Evolutionary conservation across 768 basidiomycete species (phyloP), one percentile per base, ranked within the genome.

Genomic region (Amanita pallidorosea): DNA sequence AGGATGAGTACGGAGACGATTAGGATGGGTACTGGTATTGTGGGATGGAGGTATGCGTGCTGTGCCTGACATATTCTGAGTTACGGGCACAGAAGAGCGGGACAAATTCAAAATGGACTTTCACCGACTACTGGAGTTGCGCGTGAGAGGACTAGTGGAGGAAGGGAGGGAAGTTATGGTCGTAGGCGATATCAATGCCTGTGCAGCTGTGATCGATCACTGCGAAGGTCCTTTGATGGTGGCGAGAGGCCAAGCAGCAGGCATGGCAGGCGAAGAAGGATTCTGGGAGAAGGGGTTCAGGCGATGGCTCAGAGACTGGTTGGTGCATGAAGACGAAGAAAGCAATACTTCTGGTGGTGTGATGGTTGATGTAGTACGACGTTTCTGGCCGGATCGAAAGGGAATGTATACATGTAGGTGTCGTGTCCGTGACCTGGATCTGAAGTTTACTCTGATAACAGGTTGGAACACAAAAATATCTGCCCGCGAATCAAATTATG

Each of bases 381-480:
- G 69, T 41, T 79, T 79, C 58, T 90, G 87, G 80, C 94, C 94
- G 0, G 80, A 80, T 33, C 70, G 94, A 58, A 84, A 85, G 60
- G 88, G 83, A 46, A 93, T 99, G 90, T 99, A 85, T 67, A 99
- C 96, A 20, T 96, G 94, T 94, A 65, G 59, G 88, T 70, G 42
- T 13, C 11, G 4, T 48, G 29, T 42, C 3, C 31, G 18, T 45
- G 17, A 31, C 42, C n/a, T 11, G n/a, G n/a, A n/a, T n/a, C 35
- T 35, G 31, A 29, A 45, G n/a, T 25, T 37, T 23, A 50, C 12
- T 22, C 43, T 5, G 2, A n/a, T 33, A 22, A 20, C 56, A 94
- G 92, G 91, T 61, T 99, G 96, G 96, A 97, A 98, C 60, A 88
- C 81, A 38, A 92, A n/a, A 57, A 81, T 96, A 40, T 85, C 85